Evolutionary conservation across 2,329 filamentous ascomycete species (phyloP).

Genomic region (Fusarium nelsonii): DNA sequence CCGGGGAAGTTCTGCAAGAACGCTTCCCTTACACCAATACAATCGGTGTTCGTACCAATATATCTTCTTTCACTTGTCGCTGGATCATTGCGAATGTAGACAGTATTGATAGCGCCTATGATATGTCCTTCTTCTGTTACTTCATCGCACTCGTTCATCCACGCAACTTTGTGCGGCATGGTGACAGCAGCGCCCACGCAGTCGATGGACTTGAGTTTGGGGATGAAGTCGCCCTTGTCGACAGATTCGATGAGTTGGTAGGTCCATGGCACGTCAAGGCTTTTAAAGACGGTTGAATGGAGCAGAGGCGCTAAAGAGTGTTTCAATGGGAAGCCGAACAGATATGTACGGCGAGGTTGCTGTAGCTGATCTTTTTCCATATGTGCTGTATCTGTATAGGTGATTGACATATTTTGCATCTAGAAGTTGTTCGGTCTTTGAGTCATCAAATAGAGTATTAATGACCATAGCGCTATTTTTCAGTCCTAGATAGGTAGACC

Average conservation of each 20-base stretch:
- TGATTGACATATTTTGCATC: background rate
- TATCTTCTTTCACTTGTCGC: background rate
- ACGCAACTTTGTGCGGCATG: conserved; percentile 3
- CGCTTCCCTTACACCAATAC: background rate
- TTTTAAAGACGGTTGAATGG: background rate
- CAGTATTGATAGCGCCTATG: conserved; percentile 5
- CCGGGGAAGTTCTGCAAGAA: background rate
- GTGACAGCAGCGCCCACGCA: conserved; percentile 9
- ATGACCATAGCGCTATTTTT: background rate
- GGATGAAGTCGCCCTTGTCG: conserved; percentile 1
- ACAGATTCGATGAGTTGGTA: conserved; percentile 4
- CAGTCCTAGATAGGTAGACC: background rate
- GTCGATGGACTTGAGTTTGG: background rate
- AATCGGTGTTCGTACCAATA: conserved; percentile 3
- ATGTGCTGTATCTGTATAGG: background rate
- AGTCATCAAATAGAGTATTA: too few species aligned
- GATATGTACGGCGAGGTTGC: background rate
- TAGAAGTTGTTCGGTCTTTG: too few species aligned
- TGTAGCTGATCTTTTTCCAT: background rate
- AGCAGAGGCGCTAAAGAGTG: conserved; percentile 7
- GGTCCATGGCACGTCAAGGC: background rate
- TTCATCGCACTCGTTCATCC: conserved; percentile 1
- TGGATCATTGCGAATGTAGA: background rate
- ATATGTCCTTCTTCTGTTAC: background rate
- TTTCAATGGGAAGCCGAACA: conserved; percentile 3